Evolutionary conservation across 129 eudicot genomes (phyloP), one percentile per base, ranked within the genome.

Genomic region (Pseudognaphalium luteoalbum): DNA sequence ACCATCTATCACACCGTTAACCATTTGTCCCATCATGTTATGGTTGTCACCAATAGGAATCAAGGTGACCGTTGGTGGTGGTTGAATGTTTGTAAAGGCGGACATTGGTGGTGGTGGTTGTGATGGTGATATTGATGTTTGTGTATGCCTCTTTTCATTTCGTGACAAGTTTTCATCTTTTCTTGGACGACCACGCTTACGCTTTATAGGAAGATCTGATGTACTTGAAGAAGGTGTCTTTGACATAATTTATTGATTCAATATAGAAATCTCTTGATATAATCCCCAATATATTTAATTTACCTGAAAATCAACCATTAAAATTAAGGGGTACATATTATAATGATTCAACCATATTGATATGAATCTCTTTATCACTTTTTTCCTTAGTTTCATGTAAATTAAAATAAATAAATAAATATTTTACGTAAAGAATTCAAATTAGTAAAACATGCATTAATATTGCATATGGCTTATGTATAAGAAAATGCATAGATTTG

Each of bases 161-260:
- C 77, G 78, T 52, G 60, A 58, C 65, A 81, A 61, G 72, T 50
- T 83, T 6, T 81, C 96, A 66, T 92, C 97, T 75, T 92, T 92
- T 4, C 96, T 83, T 11, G 98, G 98, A 30, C 94, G 93, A 25
- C 98, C 98, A 68, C 96, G 94, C 47, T 76, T 92, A 50, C 98
- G 90, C 82, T 92, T 92, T 37, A 79, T 78, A 6, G 90, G 93
- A 58, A 73, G 76, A 22, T 83, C 85, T 14, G 80, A 39, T 34
- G 77, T 51, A 44, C 61, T 72, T 3, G 84, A 65, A 56, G 76
- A 73, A 35, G 81, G 72, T 69, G 57, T 81, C 14, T 71, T 73
- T 7, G 74, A 66, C 66, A 72, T 76, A 44, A 75, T 78, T 35
- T 75, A 85, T 68, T 85, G 88, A 76, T 77, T 85, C 92, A 87